phyloP scores from a whole-genome alignment of 768 basidiomycete species.

The Mycena maculata region DNA sequence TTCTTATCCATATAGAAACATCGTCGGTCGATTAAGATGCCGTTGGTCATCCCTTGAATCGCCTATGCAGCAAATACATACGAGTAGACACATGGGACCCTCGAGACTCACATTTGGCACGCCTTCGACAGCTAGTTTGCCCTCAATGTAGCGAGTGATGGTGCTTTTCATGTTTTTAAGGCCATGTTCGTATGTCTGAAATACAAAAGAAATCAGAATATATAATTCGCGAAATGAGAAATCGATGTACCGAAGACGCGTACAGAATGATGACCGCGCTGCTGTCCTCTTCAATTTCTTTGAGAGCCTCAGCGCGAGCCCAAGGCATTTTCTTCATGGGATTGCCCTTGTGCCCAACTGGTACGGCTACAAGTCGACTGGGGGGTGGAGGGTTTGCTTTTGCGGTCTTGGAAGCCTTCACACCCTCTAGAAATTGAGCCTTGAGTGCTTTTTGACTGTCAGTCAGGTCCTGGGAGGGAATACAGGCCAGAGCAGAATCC shows the following conservation, averaged over 20 bases:
- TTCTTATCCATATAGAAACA: constrained; percentile 25
- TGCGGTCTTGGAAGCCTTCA: constrained; percentile 41
- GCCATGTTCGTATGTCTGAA: constrained; percentile 22
- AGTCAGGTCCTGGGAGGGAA: constrained; percentile 44
- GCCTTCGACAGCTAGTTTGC: constrained; percentile 17
- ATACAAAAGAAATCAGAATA: neutral
- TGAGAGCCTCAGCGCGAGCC: constrained; percentile 23
- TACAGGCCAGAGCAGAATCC: constrained; percentile 47
- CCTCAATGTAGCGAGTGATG: constrained; percentile 10
- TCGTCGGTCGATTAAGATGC: constrained; percentile 20
- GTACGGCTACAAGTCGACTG: constrained; percentile 16
- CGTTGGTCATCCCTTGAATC: constrained; percentile 16
- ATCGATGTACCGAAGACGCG: constrained; percentile 7
- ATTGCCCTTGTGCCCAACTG: neutral
- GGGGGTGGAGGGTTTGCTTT: constrained; percentile 19
- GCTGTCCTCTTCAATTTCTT: constrained; percentile 8
- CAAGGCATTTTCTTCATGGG: constrained; percentile 13
- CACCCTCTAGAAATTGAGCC: constrained; percentile 46
- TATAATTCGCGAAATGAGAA: neutral
- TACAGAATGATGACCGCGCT: constrained; percentile 25
- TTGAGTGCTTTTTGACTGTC: constrained; percentile 48
- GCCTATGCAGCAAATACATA: neutral
- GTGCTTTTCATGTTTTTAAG: constrained; percentile 16
- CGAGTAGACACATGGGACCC: neutral
- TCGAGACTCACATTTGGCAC: constrained; percentile 1